Evolutionary conservation across 345 rosid species (phyloP).

Genomic region (Mallotus nudiflorus): DNA sequence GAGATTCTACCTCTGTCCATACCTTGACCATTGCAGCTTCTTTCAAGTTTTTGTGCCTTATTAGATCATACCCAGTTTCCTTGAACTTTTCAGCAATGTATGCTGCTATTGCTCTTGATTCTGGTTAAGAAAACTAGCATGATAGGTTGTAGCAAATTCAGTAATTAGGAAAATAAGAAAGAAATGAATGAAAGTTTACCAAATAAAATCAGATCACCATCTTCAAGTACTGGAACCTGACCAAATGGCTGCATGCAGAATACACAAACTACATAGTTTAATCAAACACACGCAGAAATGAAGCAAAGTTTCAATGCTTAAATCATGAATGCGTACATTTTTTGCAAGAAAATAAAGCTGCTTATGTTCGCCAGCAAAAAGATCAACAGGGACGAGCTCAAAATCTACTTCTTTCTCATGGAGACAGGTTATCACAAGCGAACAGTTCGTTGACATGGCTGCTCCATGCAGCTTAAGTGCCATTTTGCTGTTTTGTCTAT

Average conservation of each 20-base stretch:
- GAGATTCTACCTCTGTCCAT: conserved; percentile 80
- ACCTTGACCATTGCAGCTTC: conserved; percentile 61
- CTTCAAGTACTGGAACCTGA: conserved; percentile 78
- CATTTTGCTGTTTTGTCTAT: conserved; percentile 26
- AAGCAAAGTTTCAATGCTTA: not conserved
- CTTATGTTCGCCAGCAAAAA: conserved; percentile 65
- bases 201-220: conserved; percentile 67
- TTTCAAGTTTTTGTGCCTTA: conserved; percentile 38
- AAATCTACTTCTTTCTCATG: conserved; percentile 70
- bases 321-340: conserved; percentile 42
- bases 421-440: conserved; percentile 62
- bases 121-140: conserved; percentile 26
- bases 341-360: conserved; percentile 57
- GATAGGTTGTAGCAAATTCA: too few species aligned
- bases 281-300: not conserved
- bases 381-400: conserved; percentile 66
- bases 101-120: conserved; percentile 74
- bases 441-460: conserved; percentile 67
- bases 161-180: not conserved
- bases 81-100: conserved; percentile 62
- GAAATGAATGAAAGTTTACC: conserved; percentile 36
- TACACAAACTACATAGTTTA: not conserved
- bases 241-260: conserved; percentile 74
- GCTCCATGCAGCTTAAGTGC: conserved; percentile 64
- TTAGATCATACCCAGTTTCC: conserved; percentile 54